Percentiles rank a stretch among this genome's conserved stretches.
Evolutionary conservation across 306 rosid genomes (phyloP).

Genomic region (Canavalia ensiformis): DNA sequence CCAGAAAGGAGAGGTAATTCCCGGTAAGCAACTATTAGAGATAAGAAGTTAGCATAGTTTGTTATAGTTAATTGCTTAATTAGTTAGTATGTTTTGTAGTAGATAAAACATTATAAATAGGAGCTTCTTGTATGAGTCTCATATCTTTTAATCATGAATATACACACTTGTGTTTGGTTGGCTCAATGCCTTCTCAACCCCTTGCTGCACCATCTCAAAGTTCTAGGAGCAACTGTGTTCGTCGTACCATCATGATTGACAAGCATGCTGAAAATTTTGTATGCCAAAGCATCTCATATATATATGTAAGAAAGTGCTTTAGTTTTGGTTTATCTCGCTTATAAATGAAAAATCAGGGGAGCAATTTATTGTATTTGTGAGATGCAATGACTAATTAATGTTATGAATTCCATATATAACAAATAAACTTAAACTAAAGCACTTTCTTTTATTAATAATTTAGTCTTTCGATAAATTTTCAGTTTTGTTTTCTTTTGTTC

Average conservation of each 20-base stretch:
- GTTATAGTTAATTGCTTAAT: too few species aligned
- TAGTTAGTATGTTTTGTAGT: too few species aligned
- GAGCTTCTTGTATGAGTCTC: too few species aligned
- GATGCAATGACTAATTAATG: not conserved
- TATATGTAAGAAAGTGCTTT: too few species aligned
- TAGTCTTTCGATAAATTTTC: not conserved
- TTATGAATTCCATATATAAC: not conserved
- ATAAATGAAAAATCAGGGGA: not conserved
- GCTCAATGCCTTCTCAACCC: too few species aligned
- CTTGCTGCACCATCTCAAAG: too few species aligned
- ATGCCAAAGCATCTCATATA: not conserved
- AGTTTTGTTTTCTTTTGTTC: constrained; percentile 16
- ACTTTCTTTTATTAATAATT: not conserved
- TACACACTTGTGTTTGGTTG: too few species aligned
- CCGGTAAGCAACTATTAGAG: constrained; percentile 29
- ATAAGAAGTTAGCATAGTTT: too few species aligned
- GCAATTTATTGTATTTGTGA: not conserved
- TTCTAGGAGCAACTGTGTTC: not conserved
- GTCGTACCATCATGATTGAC: not conserved
- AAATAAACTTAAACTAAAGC: not conserved
- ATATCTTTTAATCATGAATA: too few species aligned
- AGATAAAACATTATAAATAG: too few species aligned
- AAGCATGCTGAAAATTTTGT: not conserved
- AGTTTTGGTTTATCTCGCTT: not conserved
- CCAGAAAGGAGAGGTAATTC: constrained; percentile 80